Evolutionary conservation across 2,329 filamentous ascomycete species (phyloP).

Genomic region (Chaetomium sp.): DNA sequence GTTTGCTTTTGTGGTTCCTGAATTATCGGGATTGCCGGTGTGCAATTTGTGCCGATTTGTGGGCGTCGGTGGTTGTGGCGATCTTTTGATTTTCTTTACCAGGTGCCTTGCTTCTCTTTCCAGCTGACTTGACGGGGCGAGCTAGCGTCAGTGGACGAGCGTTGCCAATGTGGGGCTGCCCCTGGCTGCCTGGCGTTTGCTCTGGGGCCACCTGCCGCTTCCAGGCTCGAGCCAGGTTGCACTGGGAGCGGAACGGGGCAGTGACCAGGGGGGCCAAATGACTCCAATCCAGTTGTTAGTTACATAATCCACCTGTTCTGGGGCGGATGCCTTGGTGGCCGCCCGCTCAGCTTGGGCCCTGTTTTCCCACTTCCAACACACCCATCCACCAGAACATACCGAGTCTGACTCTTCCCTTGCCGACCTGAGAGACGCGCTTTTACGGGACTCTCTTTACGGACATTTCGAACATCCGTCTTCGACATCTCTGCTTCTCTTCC

Average conservation of each 20-base stretch:
- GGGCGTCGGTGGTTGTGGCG: neutral
- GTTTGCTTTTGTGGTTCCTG: neutral
- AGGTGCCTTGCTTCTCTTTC: neutral
- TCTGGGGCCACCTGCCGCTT: neutral
- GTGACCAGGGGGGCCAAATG: constrained; percentile 8
- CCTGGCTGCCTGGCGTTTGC: constrained; percentile 4
- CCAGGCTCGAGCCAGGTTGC: too few relatives aligned
- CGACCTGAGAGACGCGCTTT: neutral
- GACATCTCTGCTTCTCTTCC: neutral
- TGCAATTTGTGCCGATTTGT: constrained; percentile 1
- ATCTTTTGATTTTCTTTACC: neutral
- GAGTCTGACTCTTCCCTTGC: neutral
- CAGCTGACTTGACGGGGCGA: neutral
- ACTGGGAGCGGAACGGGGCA: neutral
- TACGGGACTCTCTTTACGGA: neutral
- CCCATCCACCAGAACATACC: constrained; percentile 1
- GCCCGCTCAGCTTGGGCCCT: constrained; percentile 19
- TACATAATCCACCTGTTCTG: constrained; percentile 17
- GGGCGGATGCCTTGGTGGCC: constrained; percentile 9
- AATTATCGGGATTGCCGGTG: neutral
- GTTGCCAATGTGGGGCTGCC: constrained; percentile 4
- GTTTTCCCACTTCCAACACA: constrained; percentile 13
- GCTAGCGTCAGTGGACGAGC: neutral
- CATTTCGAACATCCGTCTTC: neutral
- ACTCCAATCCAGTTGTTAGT: constrained; percentile 10